Evolutionary conservation across 352 stramenopile species (phyloP).

Genomic region (Pythium grandisporangium): DNA sequence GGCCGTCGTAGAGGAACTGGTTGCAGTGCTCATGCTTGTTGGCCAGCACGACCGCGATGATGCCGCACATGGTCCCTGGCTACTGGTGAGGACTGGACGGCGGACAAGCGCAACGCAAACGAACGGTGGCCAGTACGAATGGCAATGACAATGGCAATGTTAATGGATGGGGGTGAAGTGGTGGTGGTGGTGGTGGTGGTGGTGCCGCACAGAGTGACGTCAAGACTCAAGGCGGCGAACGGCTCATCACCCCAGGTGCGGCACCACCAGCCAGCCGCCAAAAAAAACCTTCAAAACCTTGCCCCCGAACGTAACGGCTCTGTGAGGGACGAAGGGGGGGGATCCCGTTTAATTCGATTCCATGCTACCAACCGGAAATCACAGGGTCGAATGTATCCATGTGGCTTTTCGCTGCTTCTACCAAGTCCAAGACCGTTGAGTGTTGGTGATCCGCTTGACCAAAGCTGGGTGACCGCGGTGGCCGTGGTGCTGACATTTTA

Average conservation of each 20-base stretch:
- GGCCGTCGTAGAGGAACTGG: slow-evolving; percentile 93
- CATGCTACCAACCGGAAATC: no score
- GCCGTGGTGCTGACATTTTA: no score
- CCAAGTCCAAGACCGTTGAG: no score
- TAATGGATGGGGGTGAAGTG: slow-evolving; percentile 3
- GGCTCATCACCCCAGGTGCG: slow-evolving; percentile 8
- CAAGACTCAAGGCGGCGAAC: no score
- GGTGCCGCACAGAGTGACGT: background rate
- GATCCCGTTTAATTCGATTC: no score
- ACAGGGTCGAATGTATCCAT: no score
- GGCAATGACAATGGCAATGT: no score
- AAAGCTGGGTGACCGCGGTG: no score
- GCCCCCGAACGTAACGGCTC: no score
- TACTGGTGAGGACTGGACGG: background rate
- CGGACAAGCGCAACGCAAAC: background rate
- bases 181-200: slow-evolving; percentile 5
- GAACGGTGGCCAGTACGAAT: background rate
- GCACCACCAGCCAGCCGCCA: slow-evolving; percentile 14
- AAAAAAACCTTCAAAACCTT: slow-evolving; percentile 12
- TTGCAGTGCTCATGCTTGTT: slow-evolving; percentile 94
- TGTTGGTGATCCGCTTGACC: no score
- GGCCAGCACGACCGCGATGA: slow-evolving; percentile 94
- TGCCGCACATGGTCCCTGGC: slow-evolving; percentile 91
- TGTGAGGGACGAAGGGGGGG: no score
- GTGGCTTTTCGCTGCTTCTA: no score